Conservation (phyloP, 352 stramenopile genomes). For the Phytophthora colocasiae region DNA sequence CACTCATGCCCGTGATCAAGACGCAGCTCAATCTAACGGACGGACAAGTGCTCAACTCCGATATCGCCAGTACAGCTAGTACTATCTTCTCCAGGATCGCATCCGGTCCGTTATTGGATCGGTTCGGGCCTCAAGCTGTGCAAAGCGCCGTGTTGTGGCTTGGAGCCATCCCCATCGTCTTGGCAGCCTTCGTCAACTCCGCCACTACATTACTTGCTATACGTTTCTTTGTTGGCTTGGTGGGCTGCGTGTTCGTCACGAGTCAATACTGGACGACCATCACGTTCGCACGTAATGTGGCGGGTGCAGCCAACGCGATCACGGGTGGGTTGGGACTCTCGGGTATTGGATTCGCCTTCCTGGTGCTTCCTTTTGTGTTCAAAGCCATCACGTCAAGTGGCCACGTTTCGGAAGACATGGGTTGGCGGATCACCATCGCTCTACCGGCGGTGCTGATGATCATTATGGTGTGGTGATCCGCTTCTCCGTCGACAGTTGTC, state of each 20-base stretch:
- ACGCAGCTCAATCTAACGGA: conserved; percentile 85
- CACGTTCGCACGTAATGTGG: conserved; percentile 96
- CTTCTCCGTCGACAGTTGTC: conserved; percentile 88
- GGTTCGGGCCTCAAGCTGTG: conserved; percentile 86
- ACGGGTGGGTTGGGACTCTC: conserved; percentile 92
- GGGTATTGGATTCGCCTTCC: conserved; percentile 90
- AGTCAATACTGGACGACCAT: conserved; percentile 94
- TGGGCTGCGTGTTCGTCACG: conserved; percentile 75
- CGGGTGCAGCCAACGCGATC: conserved; percentile 93
- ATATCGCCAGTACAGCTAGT: conserved; percentile 89
- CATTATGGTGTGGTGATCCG: conserved; percentile 70
- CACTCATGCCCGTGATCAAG: conserved; percentile 93
- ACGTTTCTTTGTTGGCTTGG: conserved; percentile 94
- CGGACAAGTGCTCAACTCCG: conserved; percentile 90
- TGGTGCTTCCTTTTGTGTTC: conserved; percentile 33
- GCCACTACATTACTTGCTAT: conserved; percentile 76
- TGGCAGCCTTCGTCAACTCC: conserved; percentile 87
- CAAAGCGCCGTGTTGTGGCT: conserved; percentile 84
- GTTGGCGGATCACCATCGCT: conserved; percentile 93
- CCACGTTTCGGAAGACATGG: conserved; percentile 58
- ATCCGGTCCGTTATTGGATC: conserved; percentile 92
- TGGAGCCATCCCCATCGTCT: conserved; percentile 85
- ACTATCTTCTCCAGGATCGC: conserved; percentile 94
- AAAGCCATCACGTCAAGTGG: conserved; percentile 18
- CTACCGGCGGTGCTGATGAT: conserved; percentile 91